Evolutionary conservation across 345 rosid species (phyloP), one percentile per base, ranked within the genome.

Genomic region (Chamaenerion angustifolium): DNA sequence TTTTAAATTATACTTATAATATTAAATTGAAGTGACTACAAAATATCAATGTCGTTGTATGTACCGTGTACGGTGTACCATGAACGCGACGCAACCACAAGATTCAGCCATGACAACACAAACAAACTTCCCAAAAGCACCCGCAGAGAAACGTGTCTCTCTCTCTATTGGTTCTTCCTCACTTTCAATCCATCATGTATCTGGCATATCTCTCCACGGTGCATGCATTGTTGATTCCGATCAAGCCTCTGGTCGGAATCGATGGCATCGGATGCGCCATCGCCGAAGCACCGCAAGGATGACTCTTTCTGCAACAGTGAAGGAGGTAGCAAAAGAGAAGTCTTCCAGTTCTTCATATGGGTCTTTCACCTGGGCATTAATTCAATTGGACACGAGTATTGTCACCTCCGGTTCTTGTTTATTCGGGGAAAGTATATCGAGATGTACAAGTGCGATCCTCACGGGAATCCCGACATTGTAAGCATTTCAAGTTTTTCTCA

Each of bases 381-480:
- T 62, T 68, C 89, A 40, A 92, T 92, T 21, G 96, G 96, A 0
- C 95, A 68, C 35, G 82, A 87, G 65, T 86, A 70, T 53, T 90
- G 96, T 47, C 82, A 83, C 55, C 76, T 75, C 10, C 75, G 96
- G 40, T 90, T 76, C 63, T 61, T 87, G 41, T 78, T 64, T 65
- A 66, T 92, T 1, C 70, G 78, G 64, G 93, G 98, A 58, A 87
- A 78, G 76, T 74, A 70, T 40, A 88, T 92, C 6, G 75, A 78
- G 75, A 80, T 92, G 98, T 87, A 83, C 65, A 90, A 77, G 64
- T 77, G 85, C 58, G 93, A 90, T 67, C 98, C 98, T 60, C 93
- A 83, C 15, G 87, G 83, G 58, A 73, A 67, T 45, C 88, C 89
- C 10, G 95, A 85, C 68, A 75, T 82, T 75, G 98, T 90, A 75